phyloP scores from a whole-genome alignment of 805 yeast genomes.

The Metschnikowia gelsemii region DNA sequence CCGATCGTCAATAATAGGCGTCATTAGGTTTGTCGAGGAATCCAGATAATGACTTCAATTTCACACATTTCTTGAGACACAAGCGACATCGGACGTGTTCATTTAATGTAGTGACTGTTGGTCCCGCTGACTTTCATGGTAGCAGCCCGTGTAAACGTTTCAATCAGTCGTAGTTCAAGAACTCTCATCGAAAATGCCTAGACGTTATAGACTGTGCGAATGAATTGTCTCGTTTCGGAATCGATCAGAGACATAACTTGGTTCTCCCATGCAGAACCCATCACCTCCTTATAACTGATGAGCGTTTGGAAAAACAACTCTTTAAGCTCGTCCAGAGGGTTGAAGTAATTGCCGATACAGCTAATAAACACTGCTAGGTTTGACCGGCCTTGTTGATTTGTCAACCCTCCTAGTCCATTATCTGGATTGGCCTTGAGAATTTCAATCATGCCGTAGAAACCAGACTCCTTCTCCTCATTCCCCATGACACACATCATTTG shows the following conservation, averaged over 20 bases:
- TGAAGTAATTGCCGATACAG: constrained; percentile 55
- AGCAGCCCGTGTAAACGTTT: too few species aligned
- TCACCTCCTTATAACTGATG: constrained; percentile 44
- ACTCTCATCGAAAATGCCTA: background rate
- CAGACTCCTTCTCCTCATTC: constrained; percentile 84
- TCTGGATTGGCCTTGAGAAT: constrained; percentile 66
- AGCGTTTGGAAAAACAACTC: constrained; percentile 46
- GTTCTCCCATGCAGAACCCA: constrained; percentile 44
- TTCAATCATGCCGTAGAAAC: constrained; percentile 80
- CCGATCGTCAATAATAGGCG: too few species aligned
- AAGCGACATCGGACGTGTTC: too few species aligned
- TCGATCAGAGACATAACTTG: constrained; percentile 35
- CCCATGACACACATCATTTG: constrained; percentile 67
- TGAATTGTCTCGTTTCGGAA: constrained; percentile 24
- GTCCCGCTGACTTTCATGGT: too few species aligned
- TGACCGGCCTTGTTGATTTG: constrained; percentile 44
- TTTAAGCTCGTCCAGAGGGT: constrained; percentile 48
- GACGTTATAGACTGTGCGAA: constrained; percentile 16
- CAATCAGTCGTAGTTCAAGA: background rate
- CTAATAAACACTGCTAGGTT: constrained; percentile 54
- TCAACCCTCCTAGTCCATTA: constrained; percentile 49
- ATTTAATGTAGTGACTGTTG: too few species aligned
- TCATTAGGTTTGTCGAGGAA: too few species aligned
- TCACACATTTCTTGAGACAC: too few species aligned
- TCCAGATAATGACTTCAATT: too few species aligned